Conservation (phyloP, 306 rosid species). For the Glycine soja region DNA sequence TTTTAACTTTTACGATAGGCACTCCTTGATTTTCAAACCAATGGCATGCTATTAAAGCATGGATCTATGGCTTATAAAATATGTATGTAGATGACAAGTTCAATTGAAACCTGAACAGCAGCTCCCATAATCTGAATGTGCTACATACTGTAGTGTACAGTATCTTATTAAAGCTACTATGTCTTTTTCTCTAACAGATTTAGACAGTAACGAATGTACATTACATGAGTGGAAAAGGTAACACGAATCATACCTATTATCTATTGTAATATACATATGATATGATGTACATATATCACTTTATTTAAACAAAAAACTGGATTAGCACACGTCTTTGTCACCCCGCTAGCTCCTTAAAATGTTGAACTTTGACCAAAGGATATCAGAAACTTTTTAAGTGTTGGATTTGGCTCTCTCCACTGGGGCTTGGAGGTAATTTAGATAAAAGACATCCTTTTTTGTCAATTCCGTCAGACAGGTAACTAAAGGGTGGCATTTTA, state of each 20-base stretch:
- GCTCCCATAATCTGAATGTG: not conserved
- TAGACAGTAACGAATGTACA: slow-evolving; percentile 29
- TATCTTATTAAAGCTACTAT: not conserved
- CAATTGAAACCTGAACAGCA: not conserved
- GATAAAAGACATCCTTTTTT: slow-evolving; percentile 68
- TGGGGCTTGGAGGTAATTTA: slow-evolving; percentile 80
- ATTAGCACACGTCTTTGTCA: not conserved
- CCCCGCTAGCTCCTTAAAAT: slow-evolving; percentile 11
- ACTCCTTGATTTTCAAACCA: slow-evolving; percentile 23
- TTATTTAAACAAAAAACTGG: slow-evolving; percentile 6
- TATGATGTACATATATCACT: slow-evolving; percentile 14
- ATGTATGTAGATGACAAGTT: not conserved
- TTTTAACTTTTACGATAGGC: slow-evolving; percentile 26
- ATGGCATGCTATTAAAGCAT: slow-evolving; percentile 35
- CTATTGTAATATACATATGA: not conserved
- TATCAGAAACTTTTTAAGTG: slow-evolving; percentile 36
- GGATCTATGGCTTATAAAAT: slow-evolving; percentile 29
- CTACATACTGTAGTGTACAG: not conserved
- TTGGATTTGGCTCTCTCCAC: slow-evolving; percentile 61
- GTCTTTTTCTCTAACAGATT: not conserved
- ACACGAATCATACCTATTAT: not conserved
- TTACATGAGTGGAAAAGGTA: slow-evolving; percentile 42
- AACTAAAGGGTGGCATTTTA: slow-evolving; percentile 71
- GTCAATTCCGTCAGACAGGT: slow-evolving; percentile 77
- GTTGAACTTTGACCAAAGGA: slow-evolving; percentile 13